Conservation (phyloP, 441 rosid genomes). For the Adansonia gregorii region DNA sequence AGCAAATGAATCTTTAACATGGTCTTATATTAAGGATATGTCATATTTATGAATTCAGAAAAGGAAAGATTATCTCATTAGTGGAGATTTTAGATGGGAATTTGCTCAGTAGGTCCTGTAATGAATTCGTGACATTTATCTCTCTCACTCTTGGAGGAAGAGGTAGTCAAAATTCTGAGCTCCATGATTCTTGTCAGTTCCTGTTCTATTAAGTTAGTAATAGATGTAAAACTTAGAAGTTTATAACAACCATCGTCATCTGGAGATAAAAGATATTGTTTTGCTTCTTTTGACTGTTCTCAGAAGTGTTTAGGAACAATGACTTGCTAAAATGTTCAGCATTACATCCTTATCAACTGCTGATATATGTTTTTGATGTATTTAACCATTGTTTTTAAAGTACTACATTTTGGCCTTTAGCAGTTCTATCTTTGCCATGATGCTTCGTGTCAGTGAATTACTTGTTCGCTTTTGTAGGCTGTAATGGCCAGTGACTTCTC, state of each 20-base stretch:
- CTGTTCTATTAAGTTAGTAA: neutral
- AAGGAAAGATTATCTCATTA: slow-evolving; percentile 1
- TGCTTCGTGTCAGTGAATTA: slow-evolving; percentile 10
- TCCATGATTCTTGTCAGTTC: slow-evolving; percentile 1
- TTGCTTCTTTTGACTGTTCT: neutral
- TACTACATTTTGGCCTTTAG: neutral
- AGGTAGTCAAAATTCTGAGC: slow-evolving; percentile 6
- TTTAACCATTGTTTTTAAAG: neutral
- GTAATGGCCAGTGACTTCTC: slow-evolving; percentile 99
- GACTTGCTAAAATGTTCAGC: neutral
- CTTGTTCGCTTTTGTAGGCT: slow-evolving; percentile 59
- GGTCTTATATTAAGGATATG: neutral
- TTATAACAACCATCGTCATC: neutral
- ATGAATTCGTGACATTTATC: neutral
- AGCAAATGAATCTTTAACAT: slow-evolving; percentile 7
- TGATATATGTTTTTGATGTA: neutral
- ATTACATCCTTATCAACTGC: neutral
- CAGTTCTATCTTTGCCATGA: neutral
- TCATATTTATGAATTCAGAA: neutral
- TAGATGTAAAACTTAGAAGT: neutral
- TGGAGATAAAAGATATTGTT: neutral
- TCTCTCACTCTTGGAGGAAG: neutral
- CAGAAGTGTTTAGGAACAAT: neutral
- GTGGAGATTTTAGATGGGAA: neutral
- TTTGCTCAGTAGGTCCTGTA: neutral